These are phyloP conservation scores for Talaromyces sp. DNA, from an alignment of 2,329 filamentous ascomycete genomes.

Conservation along the genomic window DNA sequence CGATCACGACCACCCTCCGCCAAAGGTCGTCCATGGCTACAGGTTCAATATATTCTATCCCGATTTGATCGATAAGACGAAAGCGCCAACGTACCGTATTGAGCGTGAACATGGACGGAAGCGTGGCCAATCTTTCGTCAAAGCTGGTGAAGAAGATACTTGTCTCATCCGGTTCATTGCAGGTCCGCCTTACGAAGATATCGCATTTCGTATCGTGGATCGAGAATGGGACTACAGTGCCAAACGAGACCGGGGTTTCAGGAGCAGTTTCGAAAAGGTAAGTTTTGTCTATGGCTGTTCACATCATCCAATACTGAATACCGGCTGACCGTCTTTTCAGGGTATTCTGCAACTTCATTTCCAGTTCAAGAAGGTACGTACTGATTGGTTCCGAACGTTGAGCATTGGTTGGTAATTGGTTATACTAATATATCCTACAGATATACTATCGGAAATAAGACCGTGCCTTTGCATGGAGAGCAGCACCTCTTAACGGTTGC, in stretches of 20 bases:
- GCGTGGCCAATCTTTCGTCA: conserved; percentile 86
- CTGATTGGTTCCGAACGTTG: conserved; percentile 1
- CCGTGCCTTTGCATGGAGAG: not conserved
- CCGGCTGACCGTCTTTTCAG: conserved; percentile 45
- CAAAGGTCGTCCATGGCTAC: conserved; percentile 97
- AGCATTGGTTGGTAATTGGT: conserved; percentile 20
- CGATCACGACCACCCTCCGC: conserved; percentile 95
- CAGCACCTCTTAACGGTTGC: not conserved
- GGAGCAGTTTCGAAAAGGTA: conserved; percentile 96
- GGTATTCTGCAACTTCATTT: conserved; percentile 96
- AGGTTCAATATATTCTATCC: conserved; percentile 99
- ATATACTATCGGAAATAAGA: conserved; percentile 51
- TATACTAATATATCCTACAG: conserved; percentile 28
- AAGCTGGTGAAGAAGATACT: conserved; percentile 93
- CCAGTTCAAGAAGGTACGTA: conserved; percentile 91
- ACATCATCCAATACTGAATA: conserved; percentile 3
- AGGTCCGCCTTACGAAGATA: conserved; percentile 92
- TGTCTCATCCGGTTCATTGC: conserved; percentile 95
- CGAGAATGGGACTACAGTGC: conserved; percentile 99
- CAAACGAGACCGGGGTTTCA: conserved; percentile 91
- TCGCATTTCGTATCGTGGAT: conserved; percentile 95
- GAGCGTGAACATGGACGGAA: conserved; percentile 88
- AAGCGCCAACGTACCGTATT: conserved; percentile 93
- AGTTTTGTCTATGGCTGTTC: conserved; percentile 31
- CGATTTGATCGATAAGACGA: conserved; percentile 90